These are phyloP conservation scores for Elaeagnus macrophylla DNA, from an alignment of 306 rosid genomes.

Conservation along the genomic window DNA sequence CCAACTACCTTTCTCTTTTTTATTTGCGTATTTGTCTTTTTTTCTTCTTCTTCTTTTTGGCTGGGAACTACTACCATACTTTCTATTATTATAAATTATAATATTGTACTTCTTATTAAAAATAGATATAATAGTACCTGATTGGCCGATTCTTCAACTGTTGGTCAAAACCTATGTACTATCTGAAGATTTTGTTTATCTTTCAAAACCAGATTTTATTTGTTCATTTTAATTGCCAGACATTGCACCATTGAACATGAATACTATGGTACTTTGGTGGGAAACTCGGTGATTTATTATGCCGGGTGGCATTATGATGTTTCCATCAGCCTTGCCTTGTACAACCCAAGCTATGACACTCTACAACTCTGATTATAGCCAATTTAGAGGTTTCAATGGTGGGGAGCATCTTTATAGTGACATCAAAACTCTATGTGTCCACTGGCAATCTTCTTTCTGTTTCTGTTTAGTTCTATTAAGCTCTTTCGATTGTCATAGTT, in stretches of 20 bases:
- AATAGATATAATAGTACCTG: not conserved
- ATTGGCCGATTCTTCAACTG: not conserved
- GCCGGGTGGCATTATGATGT: not conserved
- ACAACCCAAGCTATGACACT: too few species aligned
- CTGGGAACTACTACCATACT: too few species aligned
- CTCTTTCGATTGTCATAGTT: not conserved
- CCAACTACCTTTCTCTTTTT: constrained; percentile 12
- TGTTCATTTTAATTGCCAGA: not conserved
- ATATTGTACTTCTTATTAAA: too few species aligned
- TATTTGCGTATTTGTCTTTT: not conserved
- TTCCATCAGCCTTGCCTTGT: too few species aligned
- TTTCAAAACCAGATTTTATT: not conserved
- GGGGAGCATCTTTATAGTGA: too few species aligned
- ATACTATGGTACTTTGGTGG: not conserved
- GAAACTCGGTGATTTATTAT: not conserved
- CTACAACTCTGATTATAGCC: too few species aligned
- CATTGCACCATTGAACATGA: not conserved
- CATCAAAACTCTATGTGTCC: too few species aligned
- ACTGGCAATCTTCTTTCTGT: too few species aligned
- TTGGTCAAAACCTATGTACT: not conserved
- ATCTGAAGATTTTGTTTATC: not conserved
- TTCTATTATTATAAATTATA: too few species aligned
- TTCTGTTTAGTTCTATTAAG: too few species aligned
- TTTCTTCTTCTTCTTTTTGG: not conserved
- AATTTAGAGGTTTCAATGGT: too few species aligned